phyloP scores from a whole-genome alignment of 1,284 basidiomycete species.

The Athelia psychrophila region DNA sequence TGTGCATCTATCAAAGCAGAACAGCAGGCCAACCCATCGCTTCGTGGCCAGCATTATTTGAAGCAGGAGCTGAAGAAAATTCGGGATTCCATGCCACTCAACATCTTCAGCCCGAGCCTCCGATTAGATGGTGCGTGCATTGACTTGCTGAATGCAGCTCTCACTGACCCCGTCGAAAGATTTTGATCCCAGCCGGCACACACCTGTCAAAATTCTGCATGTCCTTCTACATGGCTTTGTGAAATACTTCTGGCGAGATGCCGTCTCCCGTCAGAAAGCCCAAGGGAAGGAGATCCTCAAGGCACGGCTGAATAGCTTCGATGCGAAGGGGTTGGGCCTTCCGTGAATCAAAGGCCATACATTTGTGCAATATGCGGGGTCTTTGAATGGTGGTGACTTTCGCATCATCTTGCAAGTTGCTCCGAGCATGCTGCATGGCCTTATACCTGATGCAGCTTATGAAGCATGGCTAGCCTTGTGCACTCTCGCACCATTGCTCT shows the following conservation, averaged over 20 bases:
- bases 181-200: constrained; percentile 25
- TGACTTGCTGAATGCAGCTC: neutral
- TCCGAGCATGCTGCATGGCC: constrained; percentile 23
- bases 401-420: constrained; percentile 23
- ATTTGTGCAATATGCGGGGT: constrained; percentile 26
- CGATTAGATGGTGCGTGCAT: neutral
- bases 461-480: constrained; percentile 22
- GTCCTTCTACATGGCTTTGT: constrained; percentile 27
- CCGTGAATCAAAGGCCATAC: constrained; percentile 15
- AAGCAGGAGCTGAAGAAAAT: neutral
- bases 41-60: neutral
- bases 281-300: constrained; percentile 11
- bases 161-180: constrained; percentile 11
- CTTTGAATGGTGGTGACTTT: constrained; percentile 28
- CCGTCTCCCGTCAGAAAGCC: constrained; percentile 11
- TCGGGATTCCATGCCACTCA: neutral
- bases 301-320: constrained; percentile 15
- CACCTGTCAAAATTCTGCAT: constrained; percentile 31
- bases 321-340: constrained; percentile 19
- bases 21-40: neutral
- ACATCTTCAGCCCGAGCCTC: neutral
- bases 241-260: constrained; percentile 32
- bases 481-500: constrained; percentile 19
- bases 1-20: neutral
- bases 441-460: constrained; percentile 13